Conservation (phyloP, 2,329 filamentous ascomycete species). For the Incumbomyces delicatus region DNA sequence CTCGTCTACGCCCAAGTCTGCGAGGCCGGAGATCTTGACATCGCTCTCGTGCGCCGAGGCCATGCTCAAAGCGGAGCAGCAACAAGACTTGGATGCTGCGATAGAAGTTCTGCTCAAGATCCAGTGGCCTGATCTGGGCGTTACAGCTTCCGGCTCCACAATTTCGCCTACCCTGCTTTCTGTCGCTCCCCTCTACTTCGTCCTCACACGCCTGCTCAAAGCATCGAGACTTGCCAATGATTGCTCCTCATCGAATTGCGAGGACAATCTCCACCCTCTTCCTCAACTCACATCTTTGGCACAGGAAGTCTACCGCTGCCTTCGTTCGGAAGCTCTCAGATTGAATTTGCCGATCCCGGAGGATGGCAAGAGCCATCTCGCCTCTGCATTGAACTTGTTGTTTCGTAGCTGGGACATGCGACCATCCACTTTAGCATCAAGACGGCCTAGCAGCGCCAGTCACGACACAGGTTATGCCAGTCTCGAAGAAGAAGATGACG, state of each 20-base stretch:
- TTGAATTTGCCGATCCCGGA: slow-evolving; percentile 8
- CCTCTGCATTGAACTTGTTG: slow-evolving; percentile 10
- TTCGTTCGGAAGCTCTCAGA: slow-evolving; percentile 17
- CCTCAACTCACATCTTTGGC: slow-evolving; percentile 7
- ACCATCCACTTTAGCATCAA: background rate
- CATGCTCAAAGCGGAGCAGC: slow-evolving; percentile 40
- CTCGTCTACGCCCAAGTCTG: slow-evolving; percentile 42
- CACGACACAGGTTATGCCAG: slow-evolving; percentile 34
- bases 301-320: slow-evolving; percentile 20
- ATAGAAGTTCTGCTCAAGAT: slow-evolving; percentile 24
- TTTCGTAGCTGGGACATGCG: slow-evolving; percentile 10
- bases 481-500: slow-evolving; percentile 12
- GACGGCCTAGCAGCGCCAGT: slow-evolving; percentile 26
- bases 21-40: slow-evolving; percentile 45
- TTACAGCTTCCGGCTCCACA: slow-evolving; percentile 21
- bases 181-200: slow-evolving; percentile 15
- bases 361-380: slow-evolving; percentile 17
- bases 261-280: slow-evolving; percentile 3
- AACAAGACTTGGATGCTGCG: slow-evolving; percentile 23
- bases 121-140: slow-evolving; percentile 4
- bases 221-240: background rate
- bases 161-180: slow-evolving; percentile 18
- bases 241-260: slow-evolving; percentile 1
- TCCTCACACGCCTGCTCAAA: slow-evolving; percentile 13
- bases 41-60: slow-evolving; percentile 52